phyloP scores from a whole-genome alignment of 2,329 filamentous ascomycete species.

The Lasiodiplodia gonubiensis region DNA sequence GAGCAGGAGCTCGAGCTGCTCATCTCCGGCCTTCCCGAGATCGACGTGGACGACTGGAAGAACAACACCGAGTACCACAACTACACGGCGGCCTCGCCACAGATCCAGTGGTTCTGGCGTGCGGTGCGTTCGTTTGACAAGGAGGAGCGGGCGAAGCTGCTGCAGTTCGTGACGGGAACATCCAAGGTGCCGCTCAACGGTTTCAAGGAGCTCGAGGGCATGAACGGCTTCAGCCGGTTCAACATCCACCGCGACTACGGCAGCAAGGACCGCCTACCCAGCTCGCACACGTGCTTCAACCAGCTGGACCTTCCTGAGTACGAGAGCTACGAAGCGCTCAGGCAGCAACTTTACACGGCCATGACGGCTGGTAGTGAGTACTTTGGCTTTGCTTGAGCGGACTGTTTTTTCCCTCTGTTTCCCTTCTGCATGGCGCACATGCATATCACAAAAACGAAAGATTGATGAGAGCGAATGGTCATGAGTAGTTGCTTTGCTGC shows the following conservation, averaged over 20 bases:
- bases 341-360: conserved; percentile 87
- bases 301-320: conserved; percentile 98
- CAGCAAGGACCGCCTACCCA: conserved; percentile 92
- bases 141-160: conserved; percentile 94
- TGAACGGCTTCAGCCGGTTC: conserved; percentile 98
- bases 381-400: conserved; percentile 87
- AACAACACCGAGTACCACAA: conserved; percentile 99
- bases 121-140: conserved; percentile 97
- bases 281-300: conserved; percentile 98
- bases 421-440: not conserved
- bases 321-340: conserved; percentile 89
- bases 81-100: conserved; percentile 89
- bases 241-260: conserved; percentile 99
- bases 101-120: conserved; percentile 99
- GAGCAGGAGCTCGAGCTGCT: conserved; percentile 96
- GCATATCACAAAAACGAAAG: conserved; percentile 3
- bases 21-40: conserved; percentile 95
- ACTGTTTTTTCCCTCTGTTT: not conserved
- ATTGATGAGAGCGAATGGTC: conserved; percentile 4
- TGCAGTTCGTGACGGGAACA: conserved; percentile 98
- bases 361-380: conserved; percentile 98
- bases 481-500: conserved; percentile 18
- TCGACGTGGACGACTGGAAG: conserved; percentile 99
- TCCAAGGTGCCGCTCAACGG: conserved; percentile 98
- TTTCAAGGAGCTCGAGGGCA: conserved; percentile 98